Conservation (phyloP, 1,284 basidiomycete genomes). For the Rhodotorula glutinis region DNA sequence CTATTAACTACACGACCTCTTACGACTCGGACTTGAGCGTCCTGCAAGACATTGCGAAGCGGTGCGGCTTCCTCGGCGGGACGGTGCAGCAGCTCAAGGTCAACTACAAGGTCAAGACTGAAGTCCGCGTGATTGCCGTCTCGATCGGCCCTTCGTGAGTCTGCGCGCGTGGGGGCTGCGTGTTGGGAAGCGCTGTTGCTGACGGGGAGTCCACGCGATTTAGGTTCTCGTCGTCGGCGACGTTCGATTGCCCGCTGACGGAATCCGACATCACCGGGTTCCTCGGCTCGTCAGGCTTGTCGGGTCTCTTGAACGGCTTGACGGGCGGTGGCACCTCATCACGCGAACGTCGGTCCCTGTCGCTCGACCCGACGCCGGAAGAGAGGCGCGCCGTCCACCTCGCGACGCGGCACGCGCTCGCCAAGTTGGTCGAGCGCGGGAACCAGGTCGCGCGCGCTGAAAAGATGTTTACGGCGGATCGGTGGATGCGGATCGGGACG, state of each 20-base stretch:
- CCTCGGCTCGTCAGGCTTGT: slow-evolving; percentile 18
- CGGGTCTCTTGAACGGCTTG: slow-evolving; percentile 3
- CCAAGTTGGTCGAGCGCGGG: slow-evolving; percentile 7
- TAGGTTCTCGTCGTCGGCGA: slow-evolving; percentile 36
- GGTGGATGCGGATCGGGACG: slow-evolving; percentile 19
- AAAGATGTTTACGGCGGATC: slow-evolving; percentile 6
- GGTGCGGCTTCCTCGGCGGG: slow-evolving; percentile 43
- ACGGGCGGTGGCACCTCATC: not conserved
- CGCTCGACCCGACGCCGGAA: not conserved
- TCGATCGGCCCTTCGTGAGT: slow-evolving; percentile 39
- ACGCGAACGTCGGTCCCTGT: not conserved
- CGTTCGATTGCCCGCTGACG: slow-evolving; percentile 39
- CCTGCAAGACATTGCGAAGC: slow-evolving; percentile 42
- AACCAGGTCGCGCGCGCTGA: not conserved
- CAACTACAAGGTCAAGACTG: slow-evolving; percentile 43
- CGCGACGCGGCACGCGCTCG: slow-evolving; percentile 15
- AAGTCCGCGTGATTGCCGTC: slow-evolving; percentile 42
- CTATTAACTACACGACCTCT: slow-evolving; percentile 41
- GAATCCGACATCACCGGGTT: slow-evolving; percentile 34
- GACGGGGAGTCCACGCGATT: not conserved
- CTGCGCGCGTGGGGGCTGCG: not conserved
- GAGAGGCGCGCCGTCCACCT: not conserved
- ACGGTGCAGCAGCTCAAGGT: slow-evolving; percentile 38
- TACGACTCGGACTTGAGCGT: slow-evolving; percentile 43
- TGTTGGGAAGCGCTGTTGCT: not conserved